A percentile compares a stretch with the other conserved stretches of the same genome.
phyloP scores from a whole-genome alignment of 306 rosid species.

The Cicer arietinum region DNA sequence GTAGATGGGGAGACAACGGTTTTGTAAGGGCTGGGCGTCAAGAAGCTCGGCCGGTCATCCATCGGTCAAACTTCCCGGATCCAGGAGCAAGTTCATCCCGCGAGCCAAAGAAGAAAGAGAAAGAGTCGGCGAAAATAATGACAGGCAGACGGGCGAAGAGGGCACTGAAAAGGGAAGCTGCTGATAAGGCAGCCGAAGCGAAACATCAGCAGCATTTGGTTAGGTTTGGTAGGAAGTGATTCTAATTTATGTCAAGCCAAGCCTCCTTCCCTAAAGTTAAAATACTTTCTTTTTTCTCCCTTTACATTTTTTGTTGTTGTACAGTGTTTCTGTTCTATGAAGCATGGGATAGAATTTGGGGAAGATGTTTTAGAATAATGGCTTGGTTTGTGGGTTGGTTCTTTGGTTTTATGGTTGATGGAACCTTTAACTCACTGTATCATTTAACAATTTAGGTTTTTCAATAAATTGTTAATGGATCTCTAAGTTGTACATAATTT shows the following conservation, averaged over 20 bases:
- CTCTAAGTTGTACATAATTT: conserved; percentile 48
- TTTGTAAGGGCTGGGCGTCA: conserved; percentile 75
- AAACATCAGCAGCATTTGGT: conserved; percentile 77
- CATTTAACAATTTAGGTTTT: conserved; percentile 46
- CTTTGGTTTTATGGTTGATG: conserved; percentile 36
- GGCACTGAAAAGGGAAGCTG: conserved; percentile 85
- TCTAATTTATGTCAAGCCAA: conserved; percentile 9
- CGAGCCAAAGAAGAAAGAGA: conserved; percentile 64
- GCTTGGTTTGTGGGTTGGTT: conserved; percentile 38
- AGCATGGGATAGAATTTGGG: conserved; percentile 37
- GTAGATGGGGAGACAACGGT: conserved; percentile 93
- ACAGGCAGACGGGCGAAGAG: conserved; percentile 87
- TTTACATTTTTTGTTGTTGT: conserved; percentile 30
- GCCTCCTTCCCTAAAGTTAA: conserved; percentile 35
- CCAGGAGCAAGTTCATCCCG: conserved; percentile 67
- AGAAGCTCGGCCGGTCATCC: conserved; percentile 72
- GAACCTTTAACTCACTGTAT: conserved; percentile 29
- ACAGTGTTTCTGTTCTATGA: conserved; percentile 38
- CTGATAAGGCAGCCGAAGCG: conserved; percentile 81
- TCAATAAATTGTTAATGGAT: conserved; percentile 35
- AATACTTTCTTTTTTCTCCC: not conserved
- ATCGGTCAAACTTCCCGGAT: conserved; percentile 53
- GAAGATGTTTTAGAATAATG: conserved; percentile 52
- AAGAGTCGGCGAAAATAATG: conserved; percentile 49
- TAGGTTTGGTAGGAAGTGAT: conserved; percentile 69